Evolutionary conservation across 2,329 filamentous ascomycete species (phyloP), one percentile per base, ranked within the genome.

Genomic region (Aspergillus transmontanensis): DNA sequence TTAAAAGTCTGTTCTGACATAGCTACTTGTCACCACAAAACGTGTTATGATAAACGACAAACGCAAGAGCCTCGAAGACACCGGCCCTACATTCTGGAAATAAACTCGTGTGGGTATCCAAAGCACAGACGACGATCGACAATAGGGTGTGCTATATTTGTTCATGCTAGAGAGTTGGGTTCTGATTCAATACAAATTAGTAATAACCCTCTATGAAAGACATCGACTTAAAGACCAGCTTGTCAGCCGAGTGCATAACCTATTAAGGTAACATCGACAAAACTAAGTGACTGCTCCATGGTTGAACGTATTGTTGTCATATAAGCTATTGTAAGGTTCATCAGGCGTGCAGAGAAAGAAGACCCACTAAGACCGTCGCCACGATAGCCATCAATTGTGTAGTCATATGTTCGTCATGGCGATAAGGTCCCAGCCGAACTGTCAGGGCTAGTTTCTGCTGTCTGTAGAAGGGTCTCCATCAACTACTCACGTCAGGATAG

Each of bases 271-370:
- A 0, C 19, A n/a, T 39, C 2, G 16, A 9, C 19, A 6, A n/a
- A 7, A 16, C 1, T 19, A 19, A 41, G 23, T 23, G 1, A 6
- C 26, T 28, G 6, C 5, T n/a, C 2, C 0, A 10, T 4, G 7
- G 9, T 10, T 9, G 16, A n/a, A 9, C 2, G 7, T 1, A n/a
- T n/a, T 41, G 19, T 41, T 19, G 39, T n/a, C 39, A n/a, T 41
- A n/a, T 41, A 41, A 41, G 16, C 6, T 41, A 41, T 41, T n/a
- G 10, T 41, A 41, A n/a, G 19, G 16, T 41, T 41, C 1, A 41
- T n/a, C 39, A 41, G 6, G 39, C 39, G 6, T n/a, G 39, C 39
- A 16, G 34, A 16, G 39, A 9, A 9, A n/a, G 6, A 41, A 41
- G 16, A n/a, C 39, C 39, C 19, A 41, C 16, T 41, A 16, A n/a